Percentiles rank a stretch among this genome's conserved stretches.
These are phyloP conservation scores for Colletotrichum shisoi DNA, from an alignment of 2,329 filamentous ascomycete genomes.

Conservation along the genomic window DNA sequence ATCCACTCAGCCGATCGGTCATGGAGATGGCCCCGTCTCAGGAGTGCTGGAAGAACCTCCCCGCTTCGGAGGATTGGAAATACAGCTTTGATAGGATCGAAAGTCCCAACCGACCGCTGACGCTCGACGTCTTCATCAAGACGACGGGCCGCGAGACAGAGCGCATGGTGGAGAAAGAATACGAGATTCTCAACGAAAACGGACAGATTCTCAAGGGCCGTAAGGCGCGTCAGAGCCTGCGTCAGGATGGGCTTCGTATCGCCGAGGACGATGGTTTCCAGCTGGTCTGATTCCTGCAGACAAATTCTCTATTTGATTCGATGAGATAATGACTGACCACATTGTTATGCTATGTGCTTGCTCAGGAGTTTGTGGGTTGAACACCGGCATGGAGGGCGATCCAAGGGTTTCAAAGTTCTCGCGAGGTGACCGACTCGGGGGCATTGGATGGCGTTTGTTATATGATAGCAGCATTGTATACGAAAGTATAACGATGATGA, in stretches of 20 bases:
- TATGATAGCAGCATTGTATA: neutral
- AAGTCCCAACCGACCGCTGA: slow-evolving; percentile 51
- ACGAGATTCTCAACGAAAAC: slow-evolving; percentile 57
- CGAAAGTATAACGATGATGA: neutral
- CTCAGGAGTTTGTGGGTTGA: slow-evolving; percentile 23
- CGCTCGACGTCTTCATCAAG: slow-evolving; percentile 52
- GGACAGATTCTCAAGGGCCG: slow-evolving; percentile 55
- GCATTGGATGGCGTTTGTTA: slow-evolving; percentile 6
- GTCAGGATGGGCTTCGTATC: slow-evolving; percentile 44
- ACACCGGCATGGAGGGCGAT: slow-evolving; percentile 11
- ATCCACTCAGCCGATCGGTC: slow-evolving; percentile 49
- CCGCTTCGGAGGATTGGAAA: slow-evolving; percentile 49
- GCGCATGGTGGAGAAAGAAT: slow-evolving; percentile 57
- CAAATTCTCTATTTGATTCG: neutral
- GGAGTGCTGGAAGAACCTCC: slow-evolving; percentile 19
- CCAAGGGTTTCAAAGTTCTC: neutral
- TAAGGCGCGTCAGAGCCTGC: slow-evolving; percentile 54
- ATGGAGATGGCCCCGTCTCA: slow-evolving; percentile 46
- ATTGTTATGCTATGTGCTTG: neutral
- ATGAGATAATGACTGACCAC: neutral
- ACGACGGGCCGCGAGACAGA: slow-evolving; percentile 52
- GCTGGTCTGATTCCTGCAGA: slow-evolving; percentile 46
- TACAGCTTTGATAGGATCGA: slow-evolving; percentile 56
- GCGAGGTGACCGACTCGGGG: neutral
- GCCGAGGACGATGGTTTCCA: slow-evolving; percentile 54